Percentiles rank a stretch among this genome's conserved stretches.
These are phyloP conservation scores for Candida broadrunensis DNA, from an alignment of 805 yeast genomes.

Conservation along the genomic window DNA sequence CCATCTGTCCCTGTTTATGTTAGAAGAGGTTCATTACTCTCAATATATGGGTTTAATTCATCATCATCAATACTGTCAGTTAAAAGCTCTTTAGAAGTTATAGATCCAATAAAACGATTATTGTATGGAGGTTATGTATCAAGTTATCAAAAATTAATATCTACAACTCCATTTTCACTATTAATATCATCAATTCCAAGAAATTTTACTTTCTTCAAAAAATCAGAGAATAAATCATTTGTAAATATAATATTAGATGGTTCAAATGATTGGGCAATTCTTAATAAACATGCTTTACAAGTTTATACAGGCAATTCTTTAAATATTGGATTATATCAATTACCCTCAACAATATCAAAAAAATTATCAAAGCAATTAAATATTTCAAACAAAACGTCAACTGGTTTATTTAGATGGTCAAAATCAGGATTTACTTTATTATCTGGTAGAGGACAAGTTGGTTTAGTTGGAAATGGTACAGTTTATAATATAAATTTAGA, in stretches of 20 bases:
- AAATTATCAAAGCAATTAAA: conserved; percentile 22
- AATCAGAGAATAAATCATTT: conserved; percentile 34
- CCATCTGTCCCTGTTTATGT: conserved; percentile 57
- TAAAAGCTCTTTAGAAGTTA: conserved; percentile 24
- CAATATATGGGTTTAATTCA: conserved; percentile 36
- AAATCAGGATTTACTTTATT: conserved; percentile 45
- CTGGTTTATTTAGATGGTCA: conserved; percentile 39
- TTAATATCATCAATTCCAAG: conserved; percentile 39
- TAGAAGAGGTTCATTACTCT: conserved; percentile 47
- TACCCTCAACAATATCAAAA: conserved; percentile 40
- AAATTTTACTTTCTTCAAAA: conserved; percentile 9
- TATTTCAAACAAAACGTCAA: conserved; percentile 20
- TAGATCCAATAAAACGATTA: conserved; percentile 40
- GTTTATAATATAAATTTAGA: conserved; percentile 45
- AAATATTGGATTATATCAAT: conserved; percentile 27
- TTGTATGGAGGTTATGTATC: conserved; percentile 44
- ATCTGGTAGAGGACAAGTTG: conserved; percentile 57
- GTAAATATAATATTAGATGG: conserved; percentile 53
- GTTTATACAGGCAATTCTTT: conserved; percentile 55
- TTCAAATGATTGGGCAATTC: conserved; percentile 58
- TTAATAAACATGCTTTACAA: conserved; percentile 46
- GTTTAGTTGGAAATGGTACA: conserved; percentile 54
- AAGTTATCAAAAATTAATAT: conserved; percentile 45
- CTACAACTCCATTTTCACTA: conserved; percentile 45
- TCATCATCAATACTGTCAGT: conserved; percentile 14